phyloP scores from a whole-genome alignment of 192 early-diverging fungal species.

The Podila clonocystis region DNA sequence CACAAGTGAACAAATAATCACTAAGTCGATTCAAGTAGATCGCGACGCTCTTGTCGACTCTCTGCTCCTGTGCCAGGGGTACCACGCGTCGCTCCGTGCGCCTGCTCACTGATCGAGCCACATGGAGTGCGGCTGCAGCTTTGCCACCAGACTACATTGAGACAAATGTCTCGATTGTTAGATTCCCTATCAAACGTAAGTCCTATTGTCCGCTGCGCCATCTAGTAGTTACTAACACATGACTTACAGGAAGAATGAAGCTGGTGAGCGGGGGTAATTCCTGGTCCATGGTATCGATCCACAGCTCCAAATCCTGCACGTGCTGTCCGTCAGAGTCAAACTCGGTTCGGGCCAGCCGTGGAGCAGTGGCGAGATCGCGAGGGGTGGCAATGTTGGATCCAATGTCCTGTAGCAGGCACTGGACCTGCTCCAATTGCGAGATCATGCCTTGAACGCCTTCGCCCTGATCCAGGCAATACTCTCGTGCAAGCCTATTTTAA shows the following conservation, averaged over 20 bases:
- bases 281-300: conserved; percentile 84
- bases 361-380: conserved; percentile 62
- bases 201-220: too few relatives aligned
- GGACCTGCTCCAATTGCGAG: conserved; percentile 69
- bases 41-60: conserved; percentile 65
- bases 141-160: conserved; percentile 82
- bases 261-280: conserved; percentile 78
- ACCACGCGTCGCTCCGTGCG: conserved; percentile 83
- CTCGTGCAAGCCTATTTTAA: conserved; percentile 57
- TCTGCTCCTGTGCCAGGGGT: conserved; percentile 67
- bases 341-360: conserved; percentile 70
- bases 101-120: conserved; percentile 83
- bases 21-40: conserved; percentile 83
- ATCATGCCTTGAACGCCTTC: conserved; percentile 62
- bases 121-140: conserved; percentile 80
- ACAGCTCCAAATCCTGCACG: conserved; percentile 72
- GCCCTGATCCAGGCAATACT: conserved; percentile 62
- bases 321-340: conserved; percentile 80
- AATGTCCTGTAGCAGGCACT: conserved; percentile 89
- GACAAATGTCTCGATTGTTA: neutral
- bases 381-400: conserved; percentile 91
- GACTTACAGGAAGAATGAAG: conserved; percentile 85
- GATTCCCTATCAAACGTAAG: too few relatives aligned
- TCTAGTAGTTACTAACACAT: too few relatives aligned
- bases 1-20: conserved; percentile 90